Conservation (phyloP, 169 alveolate species). For the Babesia gibsoni region DNA sequence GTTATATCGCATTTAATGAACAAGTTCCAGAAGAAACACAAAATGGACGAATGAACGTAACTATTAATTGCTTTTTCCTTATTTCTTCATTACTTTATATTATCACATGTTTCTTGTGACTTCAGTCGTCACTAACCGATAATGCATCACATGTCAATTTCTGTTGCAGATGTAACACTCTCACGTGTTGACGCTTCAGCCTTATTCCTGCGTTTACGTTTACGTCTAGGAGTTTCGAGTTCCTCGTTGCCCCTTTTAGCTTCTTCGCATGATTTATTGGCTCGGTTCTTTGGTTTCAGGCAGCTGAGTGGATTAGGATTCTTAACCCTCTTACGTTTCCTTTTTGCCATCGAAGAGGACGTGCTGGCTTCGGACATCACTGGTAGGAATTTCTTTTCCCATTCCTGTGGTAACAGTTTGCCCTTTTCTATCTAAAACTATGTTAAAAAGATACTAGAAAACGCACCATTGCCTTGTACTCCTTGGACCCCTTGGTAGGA, state of each 20-base stretch:
- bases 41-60: neutral
- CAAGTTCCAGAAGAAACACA: slow-evolving; percentile 25
- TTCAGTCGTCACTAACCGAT: neutral
- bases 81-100: neutral
- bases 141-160: neutral
- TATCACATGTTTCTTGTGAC: neutral
- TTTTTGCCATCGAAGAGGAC: slow-evolving; percentile 1
- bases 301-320: slow-evolving; percentile 66
- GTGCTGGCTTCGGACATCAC: neutral
- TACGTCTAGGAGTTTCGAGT: no score
- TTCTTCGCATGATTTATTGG: neutral
- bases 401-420: slow-evolving; percentile 32
- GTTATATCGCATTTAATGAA: slow-evolving; percentile 57
- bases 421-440: slow-evolving; percentile 21
- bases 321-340: slow-evolving; percentile 19
- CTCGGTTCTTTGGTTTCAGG: slow-evolving; percentile 29
- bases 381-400: slow-evolving; percentile 42
- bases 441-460: neutral
- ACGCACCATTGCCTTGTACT: slow-evolving; percentile 18
- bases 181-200: neutral
- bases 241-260: neutral
- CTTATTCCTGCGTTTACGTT: slow-evolving; percentile 28
- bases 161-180: neutral
- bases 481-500: slow-evolving; percentile 31
- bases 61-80: neutral